Evolutionary conservation across 2,329 filamentous ascomycete genomes (phyloP), one percentile per base, ranked within the genome.

Genomic region (Penicillium fuscoglaucum): DNA sequence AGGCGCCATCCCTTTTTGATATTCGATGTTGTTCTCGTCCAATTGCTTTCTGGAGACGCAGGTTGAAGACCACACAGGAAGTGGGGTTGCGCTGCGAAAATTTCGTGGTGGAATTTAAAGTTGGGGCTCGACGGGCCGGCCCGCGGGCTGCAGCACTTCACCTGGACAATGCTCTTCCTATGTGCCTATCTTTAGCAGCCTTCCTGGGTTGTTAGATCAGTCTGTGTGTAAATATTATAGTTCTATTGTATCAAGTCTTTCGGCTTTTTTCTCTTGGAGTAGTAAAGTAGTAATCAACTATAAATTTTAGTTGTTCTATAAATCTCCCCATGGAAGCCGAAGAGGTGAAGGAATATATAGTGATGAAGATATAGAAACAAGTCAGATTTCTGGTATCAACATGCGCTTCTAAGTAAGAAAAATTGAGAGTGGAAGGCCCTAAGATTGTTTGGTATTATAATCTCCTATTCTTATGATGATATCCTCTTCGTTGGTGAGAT

Each of bases 101-200:
- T 70, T 74, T 74, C 52, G 58, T 31, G 31, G 61, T 63, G 55
- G 40, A 15, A 60, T 59, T 64, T 66, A 69, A 61, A 66, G 58
- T 63, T 68, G 71, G 69, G 70, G 71, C 71, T 74, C 67, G 39
- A 63, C 72, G 72, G 70, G 61, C 55, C 71, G 71, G 67, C 52
- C 72, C 71, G 70, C 50, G 17, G 13, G 26, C 43, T 57, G 57
- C 44, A 48, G 57, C 29, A 49, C 47, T 35, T 13, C 12, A 40
- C 8, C n/a, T 39, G 8, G 3, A 4, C 37, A n/a, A 12, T 21
- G 15, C 6, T 10, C 15, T 35, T 21, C 8, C 9, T 33, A 31
- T 31, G 10, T 29, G 10, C 10, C 29, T 31, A 15, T 41, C 12
- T 51, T 51, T 17, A 24, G 28, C 9, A 19, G 2, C 12, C 15